Conservation (phyloP, 345 rosid species). For the Pelargonium nanum region DNA sequence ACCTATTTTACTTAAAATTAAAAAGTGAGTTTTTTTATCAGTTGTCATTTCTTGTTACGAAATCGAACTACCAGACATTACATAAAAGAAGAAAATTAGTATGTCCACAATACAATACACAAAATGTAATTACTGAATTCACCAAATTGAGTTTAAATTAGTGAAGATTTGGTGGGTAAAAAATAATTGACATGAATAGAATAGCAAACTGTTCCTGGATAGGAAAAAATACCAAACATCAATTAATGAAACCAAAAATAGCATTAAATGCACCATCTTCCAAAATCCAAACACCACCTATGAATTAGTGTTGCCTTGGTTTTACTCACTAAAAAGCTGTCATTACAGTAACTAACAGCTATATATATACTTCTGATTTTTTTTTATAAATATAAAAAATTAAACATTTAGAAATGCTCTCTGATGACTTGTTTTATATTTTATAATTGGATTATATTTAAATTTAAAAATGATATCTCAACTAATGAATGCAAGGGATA, state of each 20-base stretch:
- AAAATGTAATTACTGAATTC: too few relatives aligned
- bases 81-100: too few relatives aligned
- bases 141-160: too few relatives aligned
- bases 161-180: not conserved
- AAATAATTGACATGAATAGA: not conserved
- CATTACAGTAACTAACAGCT: conserved; percentile 4
- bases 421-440: not conserved
- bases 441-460: conserved; percentile 9
- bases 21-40: too few relatives aligned
- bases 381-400: too few relatives aligned
- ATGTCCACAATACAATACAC: too few relatives aligned
- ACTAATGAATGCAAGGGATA: too few relatives aligned
- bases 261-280: conserved; percentile 16
- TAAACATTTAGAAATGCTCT: not conserved
- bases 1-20: too few relatives aligned
- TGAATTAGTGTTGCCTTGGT: conserved; percentile 18
- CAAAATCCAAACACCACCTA: conserved; percentile 8
- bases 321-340: not conserved
- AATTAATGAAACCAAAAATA: not conserved
- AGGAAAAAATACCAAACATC: not conserved
- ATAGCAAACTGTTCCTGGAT: not conserved
- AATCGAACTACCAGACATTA: too few relatives aligned
- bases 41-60: too few relatives aligned
- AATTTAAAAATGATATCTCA: too few relatives aligned
- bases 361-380: not conserved